A percentile compares a stretch with the other conserved stretches of the same genome.
phyloP scores from a whole-genome alignment of 306 rosid genomes.

The Betula pendula region DNA sequence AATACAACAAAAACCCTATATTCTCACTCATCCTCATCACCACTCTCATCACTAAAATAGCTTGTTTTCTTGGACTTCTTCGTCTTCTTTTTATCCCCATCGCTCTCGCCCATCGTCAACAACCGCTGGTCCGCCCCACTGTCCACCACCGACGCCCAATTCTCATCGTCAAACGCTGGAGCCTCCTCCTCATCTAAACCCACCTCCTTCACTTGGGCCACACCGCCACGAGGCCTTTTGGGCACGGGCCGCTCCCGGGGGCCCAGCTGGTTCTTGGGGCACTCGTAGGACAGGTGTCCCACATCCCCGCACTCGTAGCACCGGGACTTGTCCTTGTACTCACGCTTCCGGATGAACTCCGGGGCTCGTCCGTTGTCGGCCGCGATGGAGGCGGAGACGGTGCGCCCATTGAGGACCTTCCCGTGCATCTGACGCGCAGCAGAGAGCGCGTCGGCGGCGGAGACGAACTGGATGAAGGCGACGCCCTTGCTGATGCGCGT shows the following conservation, averaged over 20 bases:
- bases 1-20: background rate
- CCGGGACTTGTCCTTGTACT: conserved; percentile 66
- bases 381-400: conserved; percentile 68
- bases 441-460: conserved; percentile 59
- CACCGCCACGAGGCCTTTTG: conserved; percentile 39
- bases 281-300: conserved; percentile 83
- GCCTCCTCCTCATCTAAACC: conserved; percentile 3
- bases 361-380: conserved; percentile 89
- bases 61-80: conserved; percentile 62
- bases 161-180: conserved; percentile 63
- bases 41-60: conserved; percentile 91
- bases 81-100: conserved; percentile 39
- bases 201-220: conserved; percentile 44
- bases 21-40: conserved; percentile 49
- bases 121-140: conserved; percentile 49
- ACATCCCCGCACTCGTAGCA: conserved; percentile 82
- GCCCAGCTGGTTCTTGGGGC: conserved; percentile 75
- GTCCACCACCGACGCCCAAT: conserved; percentile 92
- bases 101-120: conserved; percentile 45
- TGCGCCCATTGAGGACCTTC: conserved; percentile 74
- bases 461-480: conserved; percentile 81
- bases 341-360: conserved; percentile 69
- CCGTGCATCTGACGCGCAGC: conserved; percentile 56
- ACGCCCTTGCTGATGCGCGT: conserved; percentile 86
- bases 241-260: conserved; percentile 62